Conservation (phyloP, 805 yeast genomes). For the Danielia oregonensis region DNA sequence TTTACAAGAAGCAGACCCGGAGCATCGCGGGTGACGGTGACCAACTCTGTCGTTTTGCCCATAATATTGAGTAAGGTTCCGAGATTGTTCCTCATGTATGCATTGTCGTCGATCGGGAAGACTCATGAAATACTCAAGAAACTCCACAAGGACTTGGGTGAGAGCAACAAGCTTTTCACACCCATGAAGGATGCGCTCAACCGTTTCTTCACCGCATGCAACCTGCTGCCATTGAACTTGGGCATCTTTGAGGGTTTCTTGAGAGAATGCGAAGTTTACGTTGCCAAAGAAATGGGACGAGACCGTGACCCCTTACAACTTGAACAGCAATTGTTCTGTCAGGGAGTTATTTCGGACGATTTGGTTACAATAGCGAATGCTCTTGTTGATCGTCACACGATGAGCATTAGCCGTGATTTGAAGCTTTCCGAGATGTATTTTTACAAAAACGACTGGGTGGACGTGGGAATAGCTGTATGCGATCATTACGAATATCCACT, state of each 20-base stretch:
- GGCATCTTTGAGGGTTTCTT: conserved; percentile 57
- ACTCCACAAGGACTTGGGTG: conserved; percentile 48
- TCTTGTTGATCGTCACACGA: conserved; percentile 46
- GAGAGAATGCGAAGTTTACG: conserved; percentile 48
- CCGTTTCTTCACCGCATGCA: conserved; percentile 45
- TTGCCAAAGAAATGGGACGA: conserved; percentile 26
- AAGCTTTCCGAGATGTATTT: conserved; percentile 55
- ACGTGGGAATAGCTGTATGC: conserved; percentile 29
- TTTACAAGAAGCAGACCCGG: conserved; percentile 18
- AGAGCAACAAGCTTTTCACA: conserved; percentile 36
- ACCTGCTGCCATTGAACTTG: conserved; percentile 52
- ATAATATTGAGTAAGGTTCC: conserved; percentile 67
- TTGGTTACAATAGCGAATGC: conserved; percentile 37
- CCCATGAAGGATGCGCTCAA: conserved; percentile 54
- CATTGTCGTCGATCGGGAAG: conserved; percentile 62
- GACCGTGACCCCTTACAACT: conserved; percentile 40
- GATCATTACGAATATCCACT: too few relatives aligned
- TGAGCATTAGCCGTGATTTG: conserved; percentile 40
- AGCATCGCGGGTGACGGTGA: conserved; percentile 18
- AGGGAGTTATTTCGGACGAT: conserved; percentile 54
- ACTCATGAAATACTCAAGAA: conserved; percentile 55
- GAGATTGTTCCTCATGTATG: conserved; percentile 60
- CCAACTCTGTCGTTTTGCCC: conserved; percentile 50
- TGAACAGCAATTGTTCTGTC: conserved; percentile 60
- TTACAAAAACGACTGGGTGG: conserved; percentile 66